Evolutionary conservation across 805 yeast genomes (phyloP), one percentile per base, ranked within the genome.

Genomic region (Vanderwaltozyma verrucispora): DNA sequence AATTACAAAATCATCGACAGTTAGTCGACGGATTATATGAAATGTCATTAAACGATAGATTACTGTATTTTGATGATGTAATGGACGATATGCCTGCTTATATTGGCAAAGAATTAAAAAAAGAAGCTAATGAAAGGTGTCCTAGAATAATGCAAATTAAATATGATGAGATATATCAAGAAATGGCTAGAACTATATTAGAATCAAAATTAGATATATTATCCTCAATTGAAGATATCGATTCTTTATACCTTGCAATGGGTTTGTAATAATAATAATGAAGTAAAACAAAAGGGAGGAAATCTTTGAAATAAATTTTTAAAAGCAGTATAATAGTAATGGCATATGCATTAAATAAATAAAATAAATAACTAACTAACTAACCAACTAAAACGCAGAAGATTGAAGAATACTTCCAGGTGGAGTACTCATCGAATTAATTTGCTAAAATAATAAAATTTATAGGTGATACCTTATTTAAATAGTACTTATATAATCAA

Each of bases 171-270:
- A 36, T 42, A 1, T 40, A 47, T 32, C 74, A 80, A 28, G 85
- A 78, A 43, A 62, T 79, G 50, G 79, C 94, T 0, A 65, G 85
- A 43, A 83, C 78, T 44, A 70, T 85, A 15, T 62, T 86, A 37
- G 85, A 78, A 41, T 41, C 50, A 18, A 43, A 41, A 31, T 30
- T 47, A 21, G 45, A 42, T 14, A 67, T 70, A 20, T 75, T 77
- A 41, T 71, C 77, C 10, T 80, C 85, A 4, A 77, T 78, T 49
- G 87, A 81, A 45, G 94, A 83, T 47, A 85, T 86, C 1, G 94
- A 86, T 56, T 73, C 75, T 37, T 61, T 85, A 43, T 83, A 75
- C 53, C 62, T 71, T 40, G 75, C 83, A 40, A 80, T 84, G 75
- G 75, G 75, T 4, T 23, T 47, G n/a, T 46, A 42, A 37, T 17